Conservation (phyloP, 345 rosid genomes). For the Sapria himalayana region DNA sequence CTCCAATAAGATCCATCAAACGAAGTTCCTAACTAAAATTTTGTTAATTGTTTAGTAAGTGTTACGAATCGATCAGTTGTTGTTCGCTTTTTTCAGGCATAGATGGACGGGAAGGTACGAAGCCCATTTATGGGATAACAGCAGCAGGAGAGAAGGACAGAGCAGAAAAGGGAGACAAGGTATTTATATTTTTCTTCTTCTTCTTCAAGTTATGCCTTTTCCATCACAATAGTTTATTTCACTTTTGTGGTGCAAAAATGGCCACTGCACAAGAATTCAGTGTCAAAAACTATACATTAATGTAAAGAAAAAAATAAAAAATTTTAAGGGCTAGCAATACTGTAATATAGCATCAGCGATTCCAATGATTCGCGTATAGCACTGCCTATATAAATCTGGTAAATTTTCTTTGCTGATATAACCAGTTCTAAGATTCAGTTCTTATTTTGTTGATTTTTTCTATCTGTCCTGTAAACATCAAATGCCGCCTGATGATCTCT, state of each 20-base stretch:
- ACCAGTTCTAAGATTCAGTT: slow-evolving; percentile 13
- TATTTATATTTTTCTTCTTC: slow-evolving; percentile 8
- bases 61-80: slow-evolving; percentile 26
- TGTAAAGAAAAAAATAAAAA: too few species aligned
- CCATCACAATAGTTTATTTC: slow-evolving; percentile 6
- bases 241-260: too few species aligned
- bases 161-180: slow-evolving; percentile 92
- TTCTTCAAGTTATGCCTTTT: background rate
- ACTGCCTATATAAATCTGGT: too few species aligned
- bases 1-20: slow-evolving; percentile 35
- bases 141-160: slow-evolving; percentile 86
- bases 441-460: slow-evolving; percentile 16
- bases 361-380: too few species aligned
- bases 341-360: too few species aligned
- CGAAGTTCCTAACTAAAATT: too few species aligned
- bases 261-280: too few species aligned
- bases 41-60: too few species aligned
- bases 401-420: too few species aligned
- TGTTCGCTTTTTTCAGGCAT: slow-evolving; percentile 28
- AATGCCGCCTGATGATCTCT: slow-evolving; percentile 36
- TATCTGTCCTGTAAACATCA: slow-evolving; percentile 20
- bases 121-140: slow-evolving; percentile 92
- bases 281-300: too few species aligned
- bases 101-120: slow-evolving; percentile 91
- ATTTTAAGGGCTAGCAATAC: too few species aligned